Percentiles rank a stretch among this genome's conserved stretches.
phyloP scores from a whole-genome alignment of 306 rosid species.

The Argentina anserina region DNA sequence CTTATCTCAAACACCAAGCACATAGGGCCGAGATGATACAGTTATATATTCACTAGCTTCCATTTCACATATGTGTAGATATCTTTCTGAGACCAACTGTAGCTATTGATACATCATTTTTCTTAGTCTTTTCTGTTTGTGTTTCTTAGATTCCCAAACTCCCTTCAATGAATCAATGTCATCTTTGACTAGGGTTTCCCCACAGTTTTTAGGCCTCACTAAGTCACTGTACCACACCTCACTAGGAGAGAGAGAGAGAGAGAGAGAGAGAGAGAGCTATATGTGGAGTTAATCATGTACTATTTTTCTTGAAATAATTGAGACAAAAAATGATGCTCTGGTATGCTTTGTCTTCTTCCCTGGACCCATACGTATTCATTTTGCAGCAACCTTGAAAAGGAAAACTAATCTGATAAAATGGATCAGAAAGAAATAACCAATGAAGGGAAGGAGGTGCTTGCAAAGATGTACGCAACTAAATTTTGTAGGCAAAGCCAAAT shows the following conservation, averaged over 20 bases:
- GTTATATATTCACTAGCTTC: slow-evolving; percentile 39
- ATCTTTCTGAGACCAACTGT: slow-evolving; percentile 31
- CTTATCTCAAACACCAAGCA: slow-evolving; percentile 22
- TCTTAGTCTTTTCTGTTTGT: slow-evolving; percentile 46
- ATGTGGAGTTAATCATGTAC: not conserved
- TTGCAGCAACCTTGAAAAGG: not conserved
- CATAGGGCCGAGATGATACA: slow-evolving; percentile 27
- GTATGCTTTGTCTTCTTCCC: not conserved
- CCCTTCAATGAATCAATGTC: slow-evolving; percentile 35
- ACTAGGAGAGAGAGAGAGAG: too few species aligned
- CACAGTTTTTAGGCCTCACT: slow-evolving; percentile 10
- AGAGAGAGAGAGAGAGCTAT: too few species aligned
- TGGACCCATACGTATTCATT: not conserved
- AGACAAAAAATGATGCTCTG: not conserved
- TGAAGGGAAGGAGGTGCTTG: not conserved
- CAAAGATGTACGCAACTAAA: not conserved
- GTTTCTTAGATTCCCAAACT: slow-evolving; percentile 43
- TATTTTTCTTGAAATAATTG: not conserved
- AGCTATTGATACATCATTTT: slow-evolving; percentile 40
- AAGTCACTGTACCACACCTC: not conserved
- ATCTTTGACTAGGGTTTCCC: slow-evolving; percentile 1
- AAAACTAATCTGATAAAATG: not conserved
- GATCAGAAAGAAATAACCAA: not conserved
- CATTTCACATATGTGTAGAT: slow-evolving; percentile 46
- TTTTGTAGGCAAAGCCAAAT: slow-evolving; percentile 7